Evolutionary conservation across 768 basidiomycete genomes (phyloP), one percentile per base, ranked within the genome.

Genomic region (Lepiota venenata): DNA sequence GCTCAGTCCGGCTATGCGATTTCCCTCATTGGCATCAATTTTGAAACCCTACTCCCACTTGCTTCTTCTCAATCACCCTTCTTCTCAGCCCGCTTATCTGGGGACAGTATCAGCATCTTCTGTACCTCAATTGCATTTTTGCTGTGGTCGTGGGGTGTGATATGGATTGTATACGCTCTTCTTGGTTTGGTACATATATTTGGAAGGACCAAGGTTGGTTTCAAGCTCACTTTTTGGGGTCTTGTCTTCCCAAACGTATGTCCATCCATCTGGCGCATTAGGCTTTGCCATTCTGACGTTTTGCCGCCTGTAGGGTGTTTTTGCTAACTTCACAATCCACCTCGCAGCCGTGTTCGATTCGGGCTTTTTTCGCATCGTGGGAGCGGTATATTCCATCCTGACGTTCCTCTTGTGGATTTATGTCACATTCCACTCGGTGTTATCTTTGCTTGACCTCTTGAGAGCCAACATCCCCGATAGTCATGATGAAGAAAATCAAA

Each of bases 221-320:
- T 87, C 66, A 73, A 71, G 52, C 63, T 85, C 15, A 70, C 79
- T 0, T 84, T 80, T 60, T 88, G 87, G 87, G 83, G 82, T 7
- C 65, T 85, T 38, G 81, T 88, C 57, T 88, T 88, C 63, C 87
- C 87, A 4, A 87, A 86, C 58, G 87, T 73, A 47, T 43, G 64
- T 65, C 25, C 18, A 38, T 35, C n/a, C 35, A 25, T 16, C 21
- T 15, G 6, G 4, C 22, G 2, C 14, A 41, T 35, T 21, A 20
- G 16, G 25, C 11, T 47, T 38, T 35, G 22, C 3, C 41, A 16
- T 32, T 58, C 9, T 43, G 21, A 42, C 18, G 32, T 50, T 7
- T 10, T 57, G 18, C 22, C 12, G n/a, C 35, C 44, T 55, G 11
- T 37, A 67, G 67, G 60, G 63, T n/a, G 86, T 87, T 0, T 87